Conservation (phyloP, 306 rosid species). For the Fragaria iinumae region DNA sequence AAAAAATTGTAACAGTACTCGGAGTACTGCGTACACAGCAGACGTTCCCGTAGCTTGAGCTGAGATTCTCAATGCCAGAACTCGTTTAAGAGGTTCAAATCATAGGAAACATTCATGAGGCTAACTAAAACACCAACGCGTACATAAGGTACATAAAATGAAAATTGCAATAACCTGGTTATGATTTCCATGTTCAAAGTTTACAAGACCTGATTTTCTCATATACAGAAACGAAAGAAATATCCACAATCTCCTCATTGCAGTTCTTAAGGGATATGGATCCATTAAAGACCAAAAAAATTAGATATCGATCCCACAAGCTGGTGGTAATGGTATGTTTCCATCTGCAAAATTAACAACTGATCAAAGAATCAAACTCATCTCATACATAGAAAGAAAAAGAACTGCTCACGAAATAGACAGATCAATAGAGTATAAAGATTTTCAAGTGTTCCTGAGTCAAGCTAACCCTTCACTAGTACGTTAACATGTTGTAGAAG, state of each 20-base stretch:
- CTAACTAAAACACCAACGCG: not conserved
- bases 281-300: too few relatives aligned
- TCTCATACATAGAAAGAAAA: not conserved
- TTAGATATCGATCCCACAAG: not conserved
- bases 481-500: not conserved
- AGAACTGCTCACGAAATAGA: not conserved
- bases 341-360: slow-evolving; percentile 3
- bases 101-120: not conserved
- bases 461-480: not conserved
- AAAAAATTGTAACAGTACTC: too few relatives aligned
- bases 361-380: not conserved
- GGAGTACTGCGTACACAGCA: too few relatives aligned
- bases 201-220: not conserved
- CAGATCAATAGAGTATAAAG: not conserved
- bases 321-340: not conserved
- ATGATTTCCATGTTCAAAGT: not conserved
- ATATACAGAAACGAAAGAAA: not conserved
- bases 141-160: not conserved
- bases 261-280: not conserved
- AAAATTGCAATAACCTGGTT: not conserved
- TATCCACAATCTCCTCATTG: not conserved
- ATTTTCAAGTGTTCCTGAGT: not conserved
- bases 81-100: not conserved
- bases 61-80: not conserved
- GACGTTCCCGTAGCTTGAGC: too few relatives aligned